Evolutionary conservation across 1,139 yeast species (phyloP).

Genomic region (Keqinozyma sinolaborantium): DNA sequence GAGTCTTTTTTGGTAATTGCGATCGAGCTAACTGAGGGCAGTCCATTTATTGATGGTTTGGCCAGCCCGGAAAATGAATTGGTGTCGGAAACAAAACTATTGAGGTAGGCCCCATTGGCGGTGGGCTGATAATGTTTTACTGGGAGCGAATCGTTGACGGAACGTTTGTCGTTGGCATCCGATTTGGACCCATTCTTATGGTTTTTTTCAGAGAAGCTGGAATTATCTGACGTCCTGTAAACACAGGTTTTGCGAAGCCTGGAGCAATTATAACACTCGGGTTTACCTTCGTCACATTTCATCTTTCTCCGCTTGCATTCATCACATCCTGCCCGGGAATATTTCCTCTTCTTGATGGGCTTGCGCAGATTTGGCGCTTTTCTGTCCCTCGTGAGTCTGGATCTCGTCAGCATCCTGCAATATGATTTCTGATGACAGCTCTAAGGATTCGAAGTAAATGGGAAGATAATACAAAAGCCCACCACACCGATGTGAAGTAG

Average conservation of each 20-base stretch:
- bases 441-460: too few species aligned
- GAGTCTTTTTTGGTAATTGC: neutral
- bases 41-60: too few species aligned
- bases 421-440: too few species aligned
- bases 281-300: slow-evolving; percentile 42
- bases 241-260: slow-evolving; percentile 46
- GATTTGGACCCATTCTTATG: neutral
- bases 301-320: slow-evolving; percentile 63
- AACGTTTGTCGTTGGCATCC: too few species aligned
- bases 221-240: slow-evolving; percentile 35
- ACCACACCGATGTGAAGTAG: too few species aligned
- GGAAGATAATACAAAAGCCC: too few species aligned
- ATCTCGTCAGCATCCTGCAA: too few species aligned
- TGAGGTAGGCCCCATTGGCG: slow-evolving; percentile 9
- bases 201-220: slow-evolving; percentile 13
- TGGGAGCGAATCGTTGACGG: slow-evolving; percentile 4
- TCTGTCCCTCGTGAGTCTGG: too few species aligned
- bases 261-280: slow-evolving; percentile 39
- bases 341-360: slow-evolving; percentile 39
- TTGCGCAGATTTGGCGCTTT: slow-evolving; percentile 1
- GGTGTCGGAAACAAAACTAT: slow-evolving; percentile 5
- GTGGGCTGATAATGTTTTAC: slow-evolving; percentile 10
- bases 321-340: slow-evolving; percentile 58
- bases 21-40: neutral
- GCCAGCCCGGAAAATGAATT: neutral